These are phyloP conservation scores for Penicillium mononematosum DNA, from an alignment of 495 filamentous ascomycete genomes.

Conservation along the genomic window DNA sequence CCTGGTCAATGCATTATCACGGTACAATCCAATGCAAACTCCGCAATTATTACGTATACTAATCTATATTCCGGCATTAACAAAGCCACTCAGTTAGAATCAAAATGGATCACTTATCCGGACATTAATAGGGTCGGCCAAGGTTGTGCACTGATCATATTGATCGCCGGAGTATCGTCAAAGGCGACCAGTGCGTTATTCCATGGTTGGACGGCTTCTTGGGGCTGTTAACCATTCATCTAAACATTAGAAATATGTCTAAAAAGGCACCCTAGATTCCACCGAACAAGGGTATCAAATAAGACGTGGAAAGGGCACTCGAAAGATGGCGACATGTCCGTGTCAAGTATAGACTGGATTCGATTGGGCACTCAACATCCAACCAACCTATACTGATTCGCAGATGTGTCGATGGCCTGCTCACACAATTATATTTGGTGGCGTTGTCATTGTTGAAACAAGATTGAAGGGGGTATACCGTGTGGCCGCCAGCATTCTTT, in stretches of 20 bases:
- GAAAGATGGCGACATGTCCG: neutral
- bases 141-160: neutral
- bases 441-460: constrained; percentile 6
- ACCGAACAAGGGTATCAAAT: neutral
- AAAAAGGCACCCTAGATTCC: neutral
- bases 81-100: neutral
- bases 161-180: neutral
- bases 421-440: neutral
- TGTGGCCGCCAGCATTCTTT: constrained; percentile 40
- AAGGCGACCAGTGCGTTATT: neutral
- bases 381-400: neutral
- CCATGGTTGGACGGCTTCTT: neutral
- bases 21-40: neutral
- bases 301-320: neutral
- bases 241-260: neutral
- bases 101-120: neutral
- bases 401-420: neutral
- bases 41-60: neutral
- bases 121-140: neutral
- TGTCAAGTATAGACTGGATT: constrained; percentile 1
- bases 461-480: constrained; percentile 16
- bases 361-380: constrained; percentile 4
- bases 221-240: neutral
- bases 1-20: neutral
- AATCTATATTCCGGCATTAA: neutral